Conservation (phyloP, 2,329 filamentous ascomycete species). For the Paecilomyces variotii region DNA sequence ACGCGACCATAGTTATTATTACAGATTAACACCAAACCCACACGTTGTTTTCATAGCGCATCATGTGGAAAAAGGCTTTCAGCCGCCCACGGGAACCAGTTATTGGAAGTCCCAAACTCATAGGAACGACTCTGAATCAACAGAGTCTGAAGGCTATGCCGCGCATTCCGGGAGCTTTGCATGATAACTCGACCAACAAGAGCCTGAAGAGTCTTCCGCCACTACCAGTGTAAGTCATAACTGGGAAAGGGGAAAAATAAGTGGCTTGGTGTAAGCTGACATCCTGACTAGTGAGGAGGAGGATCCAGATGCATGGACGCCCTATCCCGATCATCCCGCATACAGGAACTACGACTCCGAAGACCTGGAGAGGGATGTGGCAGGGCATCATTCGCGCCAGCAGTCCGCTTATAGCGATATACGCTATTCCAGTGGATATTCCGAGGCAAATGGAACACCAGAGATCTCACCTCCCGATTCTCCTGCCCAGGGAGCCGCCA, state of each 20-base stretch:
- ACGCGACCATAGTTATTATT: neutral
- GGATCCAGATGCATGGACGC: slow-evolving; percentile 27
- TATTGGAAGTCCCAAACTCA: slow-evolving; percentile 38
- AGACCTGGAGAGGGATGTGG: slow-evolving; percentile 23
- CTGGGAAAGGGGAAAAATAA: neutral
- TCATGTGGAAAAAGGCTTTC: slow-evolving; percentile 50
- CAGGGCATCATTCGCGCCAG: slow-evolving; percentile 7
- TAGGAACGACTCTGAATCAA: slow-evolving; percentile 40
- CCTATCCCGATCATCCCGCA: slow-evolving; percentile 54
- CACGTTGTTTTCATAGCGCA: slow-evolving; percentile 7
- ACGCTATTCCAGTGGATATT: slow-evolving; percentile 6
- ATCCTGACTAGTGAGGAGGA: slow-evolving; percentile 9
- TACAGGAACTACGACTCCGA: neutral
- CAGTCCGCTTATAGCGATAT: neutral
- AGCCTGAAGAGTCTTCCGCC: slow-evolving; percentile 27
- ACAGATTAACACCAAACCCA: neutral
- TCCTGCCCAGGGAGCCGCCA: slow-evolving; percentile 19
- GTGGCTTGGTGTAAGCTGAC: neutral
- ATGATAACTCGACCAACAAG: slow-evolving; percentile 15
- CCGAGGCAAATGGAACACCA: slow-evolving; percentile 3
- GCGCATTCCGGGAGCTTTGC: slow-evolving; percentile 25
- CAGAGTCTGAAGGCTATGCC: slow-evolving; percentile 33
- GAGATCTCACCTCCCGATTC: slow-evolving; percentile 42
- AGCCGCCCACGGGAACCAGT: slow-evolving; percentile 38
- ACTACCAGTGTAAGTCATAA: slow-evolving; percentile 29